Conservation (phyloP, 495 filamentous ascomycete genomes). For the Pseudevernia furfuracea region DNA sequence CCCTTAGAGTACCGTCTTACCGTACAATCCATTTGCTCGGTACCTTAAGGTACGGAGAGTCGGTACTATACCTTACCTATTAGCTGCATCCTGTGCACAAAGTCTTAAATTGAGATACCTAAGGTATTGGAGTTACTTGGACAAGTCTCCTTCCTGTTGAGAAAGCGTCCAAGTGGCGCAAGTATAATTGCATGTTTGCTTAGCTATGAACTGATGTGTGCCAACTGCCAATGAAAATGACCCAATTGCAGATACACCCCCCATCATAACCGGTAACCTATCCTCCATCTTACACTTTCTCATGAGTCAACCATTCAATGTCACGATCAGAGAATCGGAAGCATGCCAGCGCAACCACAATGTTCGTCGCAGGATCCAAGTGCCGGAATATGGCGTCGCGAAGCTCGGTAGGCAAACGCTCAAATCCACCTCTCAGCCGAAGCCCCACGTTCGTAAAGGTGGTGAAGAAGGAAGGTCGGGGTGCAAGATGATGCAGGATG, state of each 20-base stretch:
- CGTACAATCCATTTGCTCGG: too few relatives aligned
- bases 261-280: too few relatives aligned
- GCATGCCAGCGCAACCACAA: constrained; percentile 14
- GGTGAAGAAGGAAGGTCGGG: constrained; percentile 12
- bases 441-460: constrained; percentile 16
- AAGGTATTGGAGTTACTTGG: too few relatives aligned
- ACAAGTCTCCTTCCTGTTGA: too few relatives aligned
- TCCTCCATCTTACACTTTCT: constrained; percentile 15
- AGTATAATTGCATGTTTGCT: too few relatives aligned
- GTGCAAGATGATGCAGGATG: constrained; percentile 16
- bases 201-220: not conserved
- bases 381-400: constrained; percentile 8
- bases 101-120: too few relatives aligned
- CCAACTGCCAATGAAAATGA: not conserved
- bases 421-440: constrained; percentile 17
- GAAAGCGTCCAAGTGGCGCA: too few relatives aligned
- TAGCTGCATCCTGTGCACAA: not conserved
- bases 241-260: not conserved
- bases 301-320: constrained; percentile 19
- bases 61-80: too few relatives aligned
- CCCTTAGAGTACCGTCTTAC: too few relatives aligned
- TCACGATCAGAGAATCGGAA: constrained; percentile 19
- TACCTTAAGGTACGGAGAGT: too few relatives aligned
- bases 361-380: constrained; percentile 15
- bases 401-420: constrained; percentile 12